Evolutionary conservation across 768 basidiomycete species (phyloP).

Genomic region (Punctularia strigosozonata): DNA sequence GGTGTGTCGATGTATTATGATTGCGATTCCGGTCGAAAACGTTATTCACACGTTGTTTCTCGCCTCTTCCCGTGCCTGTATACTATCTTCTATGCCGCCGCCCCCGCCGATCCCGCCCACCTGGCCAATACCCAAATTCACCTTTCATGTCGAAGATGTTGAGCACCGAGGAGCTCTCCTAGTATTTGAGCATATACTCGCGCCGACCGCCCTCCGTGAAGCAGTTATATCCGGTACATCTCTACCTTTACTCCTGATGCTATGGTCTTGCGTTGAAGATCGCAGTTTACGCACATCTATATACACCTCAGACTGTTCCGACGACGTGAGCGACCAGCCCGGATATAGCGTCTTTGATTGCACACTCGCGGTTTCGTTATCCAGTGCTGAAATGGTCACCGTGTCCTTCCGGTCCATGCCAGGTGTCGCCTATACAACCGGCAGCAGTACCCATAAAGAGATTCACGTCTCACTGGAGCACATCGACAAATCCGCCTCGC

Average conservation of each 20-base stretch:
- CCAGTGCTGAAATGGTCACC: slow-evolving; percentile 39
- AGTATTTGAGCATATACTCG: slow-evolving; percentile 41
- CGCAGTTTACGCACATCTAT: slow-evolving; percentile 29
- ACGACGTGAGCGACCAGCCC: slow-evolving; percentile 27
- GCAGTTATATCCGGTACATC: slow-evolving; percentile 29
- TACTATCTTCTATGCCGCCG: slow-evolving; percentile 13
- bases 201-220: slow-evolving; percentile 22
- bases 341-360: too few species aligned
- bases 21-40: too few species aligned
- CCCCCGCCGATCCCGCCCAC: slow-evolving; percentile 9
- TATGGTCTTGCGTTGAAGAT: too few species aligned
- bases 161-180: slow-evolving; percentile 42
- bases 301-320: slow-evolving; percentile 32
- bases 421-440: slow-evolving; percentile 60
- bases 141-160: slow-evolving; percentile 46
- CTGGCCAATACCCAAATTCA: slow-evolving; percentile 47
- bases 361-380: slow-evolving; percentile 21
- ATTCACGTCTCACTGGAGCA: slow-evolving; percentile 64
- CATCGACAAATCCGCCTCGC: slow-evolving; percentile 35
- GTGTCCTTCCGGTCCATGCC: slow-evolving; percentile 56
- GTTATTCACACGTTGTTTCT: too few species aligned
- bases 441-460: slow-evolving; percentile 49
- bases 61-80: too few species aligned
- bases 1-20: too few species aligned
- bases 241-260: too few species aligned